Base-by-base conservation (phyloP, 1,284 basidiomycete species). In the Puccinia coronata region DNA sequence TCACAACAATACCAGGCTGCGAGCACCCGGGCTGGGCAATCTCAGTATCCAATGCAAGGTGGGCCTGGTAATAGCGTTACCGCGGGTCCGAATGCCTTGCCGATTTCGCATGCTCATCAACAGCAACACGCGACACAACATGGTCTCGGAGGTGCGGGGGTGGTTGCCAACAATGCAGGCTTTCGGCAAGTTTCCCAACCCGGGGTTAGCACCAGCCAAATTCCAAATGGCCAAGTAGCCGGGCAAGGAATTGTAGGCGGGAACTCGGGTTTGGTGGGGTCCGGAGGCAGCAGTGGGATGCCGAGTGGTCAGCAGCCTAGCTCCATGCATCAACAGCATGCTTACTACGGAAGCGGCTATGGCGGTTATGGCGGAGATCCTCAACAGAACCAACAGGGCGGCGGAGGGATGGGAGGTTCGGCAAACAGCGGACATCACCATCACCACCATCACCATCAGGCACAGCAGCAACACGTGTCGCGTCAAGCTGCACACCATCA, bases 1-100 rank as follows among this genome's bases (percentile, higher is more conserved):
- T 63, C 69, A 4, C 79, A 80, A 41, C 79, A 80, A 43, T 80
- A 80, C 39, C 79, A 57, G 61, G 70, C 61, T 28, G 61, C 51
- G 18, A 70, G 47, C 25, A 28, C 70, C 43, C 69, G 79, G 14
- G 69, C 57, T 25, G 79, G 70, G 8, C 79, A 80, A 73, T 72
- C 47, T 39, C 79, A 80, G 51, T 80, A 80, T 80, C 69, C 79
- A 20, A 80, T 80, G 39, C 79, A 80, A 80, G 79, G 55, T 14
- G 79, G 55, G 1, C 79, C 79, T 55, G 79, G 79, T 39, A 80
- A 31, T 53, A 73, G 36, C 63, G 59, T 57, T 11, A 43, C 69
- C n/a, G 61, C 55, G 18, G 79, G 53, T 23, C 55, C 55, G 41
- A 80, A 61, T 34, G 57, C 69, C 31, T 57, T 73, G 34, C 79